Base-by-base conservation (phyloP, 768 basidiomycete genomes). In the Auriculariales sp. region DNA sequence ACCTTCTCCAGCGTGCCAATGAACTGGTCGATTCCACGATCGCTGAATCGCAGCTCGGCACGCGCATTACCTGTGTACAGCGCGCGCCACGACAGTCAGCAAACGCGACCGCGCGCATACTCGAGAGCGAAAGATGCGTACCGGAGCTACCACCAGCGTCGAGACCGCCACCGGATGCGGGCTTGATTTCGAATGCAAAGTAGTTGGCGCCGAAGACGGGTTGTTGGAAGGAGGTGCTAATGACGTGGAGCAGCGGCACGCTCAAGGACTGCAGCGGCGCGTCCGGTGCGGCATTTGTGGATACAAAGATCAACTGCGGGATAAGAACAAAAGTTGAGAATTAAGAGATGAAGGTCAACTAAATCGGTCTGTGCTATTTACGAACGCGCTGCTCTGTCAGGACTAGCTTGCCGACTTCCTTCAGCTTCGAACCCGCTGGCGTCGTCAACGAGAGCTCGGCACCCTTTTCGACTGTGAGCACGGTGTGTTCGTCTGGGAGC, bases 351-450 rank as follows among this genome's bases (percentile, higher is more conserved):
- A 29, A 24, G 28, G 31, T 33, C 33, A 49, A 24, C 33, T 25
- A 28, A 49, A 31, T 39, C 15, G 33, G 46, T 50, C n/a, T n/a
- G n/a, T n/a, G n/a, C n/a, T n/a, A n/a, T n/a, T 34, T 1, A 52
- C 80, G 55, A 59, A 88, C 86, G 53, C 86, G 70, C 64, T 81
- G 75, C 58, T 87, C 82, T 17, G 83, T 88, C 32, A 90, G 70
- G 63, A 68, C 73, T 19, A 80, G 55, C 49, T 65, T 70, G 10
- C 87, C 87, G 4, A 63, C 53, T 10, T 72, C 77, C 59, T 78
- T 79, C 50, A 81, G 58, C 57, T 69, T 81, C 66, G 59, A 52
- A 12, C 63, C 62, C 3, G 66, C 53, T 2, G 79, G 76, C 1
- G 68, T 69, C 12, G 63, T 59, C 39, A 90, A 65, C 22, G 63